Conservation (phyloP, 345 rosid species). For the Eucalyptus microcorys region DNA sequence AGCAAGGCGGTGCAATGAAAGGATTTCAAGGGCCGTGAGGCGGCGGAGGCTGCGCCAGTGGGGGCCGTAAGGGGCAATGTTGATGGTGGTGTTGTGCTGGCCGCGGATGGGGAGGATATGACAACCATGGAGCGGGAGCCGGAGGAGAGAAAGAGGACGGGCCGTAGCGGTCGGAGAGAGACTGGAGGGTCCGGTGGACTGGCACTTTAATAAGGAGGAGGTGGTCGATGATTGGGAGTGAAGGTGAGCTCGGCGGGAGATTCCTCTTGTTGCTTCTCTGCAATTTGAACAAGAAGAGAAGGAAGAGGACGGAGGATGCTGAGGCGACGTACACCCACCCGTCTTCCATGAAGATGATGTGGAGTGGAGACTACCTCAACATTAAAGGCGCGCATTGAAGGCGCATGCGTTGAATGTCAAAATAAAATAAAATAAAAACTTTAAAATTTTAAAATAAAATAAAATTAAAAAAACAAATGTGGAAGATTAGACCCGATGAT, state of each 20-base stretch:
- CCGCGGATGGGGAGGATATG: constrained; percentile 7
- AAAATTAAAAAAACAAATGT: too few species aligned
- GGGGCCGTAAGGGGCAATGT: not conserved
- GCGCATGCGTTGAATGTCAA: too few species aligned
- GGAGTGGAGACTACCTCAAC: too few species aligned
- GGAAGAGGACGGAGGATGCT: not conserved
- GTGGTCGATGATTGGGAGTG: constrained; percentile 6
- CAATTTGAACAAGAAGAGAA: not conserved
- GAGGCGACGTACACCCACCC: not conserved
- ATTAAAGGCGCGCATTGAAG: too few species aligned
- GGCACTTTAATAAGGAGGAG: constrained; percentile 7
- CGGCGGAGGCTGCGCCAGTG: constrained; percentile 8
- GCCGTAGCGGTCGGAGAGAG: not conserved
- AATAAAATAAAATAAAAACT: too few species aligned
- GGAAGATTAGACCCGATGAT: too few species aligned
- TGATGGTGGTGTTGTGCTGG: not conserved
- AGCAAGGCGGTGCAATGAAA: constrained; percentile 1
- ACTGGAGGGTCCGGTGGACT: constrained; percentile 2
- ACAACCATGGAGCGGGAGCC: constrained; percentile 1
- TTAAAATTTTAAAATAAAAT: too few species aligned
- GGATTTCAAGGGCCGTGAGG: constrained; percentile 1
- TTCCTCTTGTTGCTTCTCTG: not conserved
- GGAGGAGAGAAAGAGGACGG: not conserved
- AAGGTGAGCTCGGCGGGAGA: constrained; percentile 1
- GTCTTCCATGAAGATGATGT: not conserved